Evolutionary conservation across 2,329 filamentous ascomycete genomes (phyloP), one percentile per base, ranked within the genome.

Genomic region (Phialophora expanda): DNA sequence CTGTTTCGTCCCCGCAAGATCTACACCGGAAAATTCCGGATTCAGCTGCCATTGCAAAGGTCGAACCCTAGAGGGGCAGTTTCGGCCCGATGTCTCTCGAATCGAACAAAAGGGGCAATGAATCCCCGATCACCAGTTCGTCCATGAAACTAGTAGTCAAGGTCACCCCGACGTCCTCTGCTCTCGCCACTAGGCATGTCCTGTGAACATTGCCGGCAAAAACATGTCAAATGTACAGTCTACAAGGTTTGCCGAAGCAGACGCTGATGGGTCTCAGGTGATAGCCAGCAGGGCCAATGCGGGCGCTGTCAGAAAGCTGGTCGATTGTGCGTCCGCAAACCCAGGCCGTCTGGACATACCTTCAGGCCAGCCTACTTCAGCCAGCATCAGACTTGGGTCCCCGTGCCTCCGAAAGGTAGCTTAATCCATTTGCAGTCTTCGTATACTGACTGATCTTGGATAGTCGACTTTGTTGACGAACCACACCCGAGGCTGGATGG

Each of bases 301-400:
- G 55, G 55, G 24, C 61, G 28, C n/a, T 64, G 61, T 38, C 7
- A 58, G 26, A 63, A 63, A 32, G 24, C 53, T 28, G 50, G 34
- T 26, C 61, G 20, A 26, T 14, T 57, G 28, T 63, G 61, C 44
- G n/a, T 51, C 28, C 53, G 61, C 17, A 51, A 20, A 4, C 41
- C 61, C 26, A 57, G 24, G 54, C 32, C 7, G 9, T 56, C 28
- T 56, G 30, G 32, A 17, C 30, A 30, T 22, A 11, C 11, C 41
- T 38, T 38, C 30, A 56, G 32, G n/a, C 54, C 54, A 22, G 30
- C 20, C 34, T 24, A 14, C 17, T 56, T 56, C 20, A 11, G 20
- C 14, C 28, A 20, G 41, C n/a, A 56, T 12, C 61, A 63, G 30
- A 53, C 55, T 51, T 63, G 61, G 61, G 61, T 63, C 32, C 54